A percentile compares a stretch with the other conserved stretches of the same genome.
Evolutionary conservation across 2,329 filamentous ascomycete genomes (phyloP).

Genomic region (Akanthomyces dipterigenus): DNA sequence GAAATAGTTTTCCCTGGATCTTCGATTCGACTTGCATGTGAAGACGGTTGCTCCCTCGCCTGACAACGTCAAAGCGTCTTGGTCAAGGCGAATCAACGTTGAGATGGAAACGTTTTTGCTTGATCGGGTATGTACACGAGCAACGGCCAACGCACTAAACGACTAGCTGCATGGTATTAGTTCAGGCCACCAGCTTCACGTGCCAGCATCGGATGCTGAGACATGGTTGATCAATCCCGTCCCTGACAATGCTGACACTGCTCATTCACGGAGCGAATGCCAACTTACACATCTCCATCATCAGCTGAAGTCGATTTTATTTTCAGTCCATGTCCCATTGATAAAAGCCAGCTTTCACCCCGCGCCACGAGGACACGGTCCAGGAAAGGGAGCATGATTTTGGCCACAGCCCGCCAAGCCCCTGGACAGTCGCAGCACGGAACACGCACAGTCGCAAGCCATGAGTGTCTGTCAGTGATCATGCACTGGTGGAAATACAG

Average conservation of each 20-base stretch:
- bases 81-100: neutral
- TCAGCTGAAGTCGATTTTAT: neutral
- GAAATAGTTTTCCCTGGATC: neutral
- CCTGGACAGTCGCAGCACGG: neutral
- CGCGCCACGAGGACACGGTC: neutral
- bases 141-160: neutral
- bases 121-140: neutral
- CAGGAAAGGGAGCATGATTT: neutral
- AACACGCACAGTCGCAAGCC: neutral
- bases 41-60: neutral
- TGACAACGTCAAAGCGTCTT: neutral
- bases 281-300: too few relatives aligned
- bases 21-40: neutral
- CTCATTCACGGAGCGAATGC: neutral
- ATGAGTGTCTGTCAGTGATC: too few relatives aligned
- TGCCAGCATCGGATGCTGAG: neutral
- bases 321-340: too few relatives aligned
- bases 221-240: neutral
- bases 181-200: neutral
- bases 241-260: too few relatives aligned
- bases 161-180: neutral
- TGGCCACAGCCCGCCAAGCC: neutral
- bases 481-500: neutral
- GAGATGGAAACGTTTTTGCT: neutral
- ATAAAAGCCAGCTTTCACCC: too few relatives aligned